A percentile compares a stretch with the other conserved stretches of the same genome.
These are phyloP conservation scores for Porcisia hertigi DNA, from an alignment of 208 protist species.

Conservation along the genomic window DNA sequence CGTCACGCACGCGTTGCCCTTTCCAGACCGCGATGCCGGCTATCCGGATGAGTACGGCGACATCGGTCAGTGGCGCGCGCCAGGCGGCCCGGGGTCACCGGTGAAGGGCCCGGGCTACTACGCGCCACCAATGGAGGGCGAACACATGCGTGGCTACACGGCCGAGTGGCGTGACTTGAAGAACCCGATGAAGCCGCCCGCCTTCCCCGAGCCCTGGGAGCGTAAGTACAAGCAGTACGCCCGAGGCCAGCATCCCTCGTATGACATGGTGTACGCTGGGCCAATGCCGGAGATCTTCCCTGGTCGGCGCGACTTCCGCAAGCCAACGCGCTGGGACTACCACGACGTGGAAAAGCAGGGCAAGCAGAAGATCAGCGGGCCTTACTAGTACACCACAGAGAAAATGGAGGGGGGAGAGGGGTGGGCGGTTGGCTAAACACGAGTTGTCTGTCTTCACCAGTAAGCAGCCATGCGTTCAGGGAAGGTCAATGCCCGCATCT, in stretches of 20 bases:
- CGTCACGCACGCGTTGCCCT: constrained; percentile 87
- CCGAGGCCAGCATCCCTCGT: constrained; percentile 88
- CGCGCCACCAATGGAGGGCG: constrained; percentile 87
- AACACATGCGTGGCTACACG: constrained; percentile 87
- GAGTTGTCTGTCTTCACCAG: too few species aligned
- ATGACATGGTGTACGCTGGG: constrained; percentile 91
- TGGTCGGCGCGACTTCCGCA: constrained; percentile 80
- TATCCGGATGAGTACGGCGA: constrained; percentile 93
- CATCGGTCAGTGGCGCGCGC: constrained; percentile 90
- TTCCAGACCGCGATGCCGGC: constrained; percentile 88
- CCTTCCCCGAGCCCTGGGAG: constrained; percentile 89
- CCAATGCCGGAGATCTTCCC: constrained; percentile 93
- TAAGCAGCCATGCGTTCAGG: too few species aligned
- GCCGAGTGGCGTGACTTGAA: constrained; percentile 89
- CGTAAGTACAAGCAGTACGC: constrained; percentile 91
- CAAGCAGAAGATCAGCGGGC: constrained; percentile 87
- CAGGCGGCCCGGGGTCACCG: constrained; percentile 79
- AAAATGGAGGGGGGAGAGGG: too few species aligned
- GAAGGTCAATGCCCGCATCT: too few species aligned
- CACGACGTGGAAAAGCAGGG: constrained; percentile 88
- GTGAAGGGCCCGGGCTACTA: constrained; percentile 89
- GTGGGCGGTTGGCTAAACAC: too few species aligned
- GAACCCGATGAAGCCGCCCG: constrained; percentile 84
- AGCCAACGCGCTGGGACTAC: constrained; percentile 91
- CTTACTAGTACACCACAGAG: constrained; percentile 47